Evolutionary conservation across 192 early-diverging fungal genomes (phyloP).

Genomic region (Chytriomyces hyalinus): DNA sequence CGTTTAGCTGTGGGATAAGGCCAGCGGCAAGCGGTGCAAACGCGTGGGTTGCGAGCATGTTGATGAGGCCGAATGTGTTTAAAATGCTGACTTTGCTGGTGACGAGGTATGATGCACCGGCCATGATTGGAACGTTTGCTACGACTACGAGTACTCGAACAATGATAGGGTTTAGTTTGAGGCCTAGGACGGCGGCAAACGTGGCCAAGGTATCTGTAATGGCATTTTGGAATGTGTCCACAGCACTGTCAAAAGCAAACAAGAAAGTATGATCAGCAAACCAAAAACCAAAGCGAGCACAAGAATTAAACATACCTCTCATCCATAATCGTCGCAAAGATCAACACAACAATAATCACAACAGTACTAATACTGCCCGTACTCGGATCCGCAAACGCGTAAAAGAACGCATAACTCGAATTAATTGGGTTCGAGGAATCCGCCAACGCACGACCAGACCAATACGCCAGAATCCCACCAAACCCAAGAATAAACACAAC

Average conservation of each 20-base stretch:
- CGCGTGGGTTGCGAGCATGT: conserved; percentile 42
- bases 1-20: conserved; percentile 38
- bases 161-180: conserved; percentile 24
- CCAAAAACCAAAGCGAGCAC: too few relatives aligned
- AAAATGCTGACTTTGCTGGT: conserved; percentile 41
- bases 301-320: conserved; percentile 9
- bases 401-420: conserved; percentile 47
- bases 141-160: conserved; percentile 38
- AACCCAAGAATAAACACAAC: conserved; percentile 54
- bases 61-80: conserved; percentile 44
- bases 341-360: conserved; percentile 45
- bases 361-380: conserved; percentile 32
- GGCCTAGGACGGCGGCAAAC: conserved; percentile 30
- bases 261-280: too few relatives aligned
- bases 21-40: conserved; percentile 47
- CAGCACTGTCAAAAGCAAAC: conserved; percentile 22
- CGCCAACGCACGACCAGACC: conserved; percentile 34
- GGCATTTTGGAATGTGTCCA: conserved; percentile 59
- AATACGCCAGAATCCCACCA: conserved; percentile 50
- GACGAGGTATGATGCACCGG: conserved; percentile 30
- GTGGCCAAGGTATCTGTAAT: conserved; percentile 47
- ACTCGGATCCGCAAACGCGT: conserved; percentile 39
- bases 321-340: conserved; percentile 53
- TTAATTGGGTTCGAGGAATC: conserved; percentile 17
- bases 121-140: conserved; percentile 48